phyloP scores from a whole-genome alignment of 768 basidiomycete species.

The Naematelia encephala region DNA sequence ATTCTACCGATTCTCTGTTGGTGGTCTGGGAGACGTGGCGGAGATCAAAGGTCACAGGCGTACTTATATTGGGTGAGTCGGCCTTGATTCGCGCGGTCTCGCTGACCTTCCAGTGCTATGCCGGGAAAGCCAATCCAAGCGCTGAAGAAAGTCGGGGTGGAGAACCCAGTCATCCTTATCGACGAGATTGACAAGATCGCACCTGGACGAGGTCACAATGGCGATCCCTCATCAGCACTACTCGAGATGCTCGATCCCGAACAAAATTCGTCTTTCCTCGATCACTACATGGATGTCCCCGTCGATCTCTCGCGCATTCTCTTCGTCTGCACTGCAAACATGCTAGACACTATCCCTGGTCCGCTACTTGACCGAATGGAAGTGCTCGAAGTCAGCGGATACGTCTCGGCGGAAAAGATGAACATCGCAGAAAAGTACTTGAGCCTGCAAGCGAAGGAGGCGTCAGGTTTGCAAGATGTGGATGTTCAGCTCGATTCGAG shows the following conservation, averaged over 20 bases:
- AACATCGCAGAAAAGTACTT: constrained; percentile 84
- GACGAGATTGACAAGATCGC: constrained; percentile 97
- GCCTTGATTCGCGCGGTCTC: background rate
- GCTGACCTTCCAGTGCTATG: constrained; percentile 60
- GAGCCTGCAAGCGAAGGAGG: constrained; percentile 87
- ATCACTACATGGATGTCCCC: constrained; percentile 96
- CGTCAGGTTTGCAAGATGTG: constrained; percentile 77
- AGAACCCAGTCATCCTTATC: constrained; percentile 89
- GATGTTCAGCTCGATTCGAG: constrained; percentile 74
- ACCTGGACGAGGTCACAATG: constrained; percentile 67
- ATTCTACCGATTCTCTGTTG: constrained; percentile 92
- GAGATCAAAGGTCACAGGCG: constrained; percentile 98
- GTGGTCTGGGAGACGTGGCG: constrained; percentile 93
- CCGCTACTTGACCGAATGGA: constrained; percentile 95
- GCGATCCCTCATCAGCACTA: constrained; percentile 85
- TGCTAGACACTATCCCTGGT: constrained; percentile 87
- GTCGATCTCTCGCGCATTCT: constrained; percentile 93
- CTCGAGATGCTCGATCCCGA: constrained; percentile 93
- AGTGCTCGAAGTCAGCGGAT: constrained; percentile 88
- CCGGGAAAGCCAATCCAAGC: constrained; percentile 96
- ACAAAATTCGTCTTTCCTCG: constrained; percentile 89
- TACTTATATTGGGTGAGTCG: constrained; percentile 84
- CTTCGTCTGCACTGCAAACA: constrained; percentile 97
- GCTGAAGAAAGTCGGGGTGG: constrained; percentile 84
- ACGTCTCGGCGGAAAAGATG: constrained; percentile 88